These are phyloP conservation scores for Penicillium palitans DNA, from an alignment of 2,329 filamentous ascomycete species.

Conservation along the genomic window DNA sequence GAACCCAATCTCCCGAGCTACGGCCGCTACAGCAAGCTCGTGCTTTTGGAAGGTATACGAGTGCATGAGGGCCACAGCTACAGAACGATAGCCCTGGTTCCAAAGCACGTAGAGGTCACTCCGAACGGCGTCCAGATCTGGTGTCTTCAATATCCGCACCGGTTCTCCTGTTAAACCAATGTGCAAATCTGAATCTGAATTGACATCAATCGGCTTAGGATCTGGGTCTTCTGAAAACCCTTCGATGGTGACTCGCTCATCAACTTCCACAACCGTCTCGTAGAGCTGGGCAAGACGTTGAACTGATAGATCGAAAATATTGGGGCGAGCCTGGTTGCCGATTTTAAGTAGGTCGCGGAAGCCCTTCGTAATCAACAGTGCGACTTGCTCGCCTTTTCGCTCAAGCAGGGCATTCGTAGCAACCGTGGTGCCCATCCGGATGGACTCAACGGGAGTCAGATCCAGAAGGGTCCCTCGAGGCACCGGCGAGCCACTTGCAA, in stretches of 20 bases:
- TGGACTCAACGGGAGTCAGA: background rate
- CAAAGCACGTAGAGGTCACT: conserved; percentile 59
- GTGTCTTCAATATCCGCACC: conserved; percentile 64
- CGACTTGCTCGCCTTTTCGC: conserved; percentile 82
- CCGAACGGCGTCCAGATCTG: conserved; percentile 53
- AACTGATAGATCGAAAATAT: conserved; percentile 86
- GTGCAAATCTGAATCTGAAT: conserved; percentile 55
- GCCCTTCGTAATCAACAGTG: conserved; percentile 76
- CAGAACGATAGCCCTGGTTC: conserved; percentile 66
- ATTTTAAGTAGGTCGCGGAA: conserved; percentile 62
- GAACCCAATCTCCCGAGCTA: conserved; percentile 57
- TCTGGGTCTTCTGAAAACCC: conserved; percentile 60
- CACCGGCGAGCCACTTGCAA: background rate
- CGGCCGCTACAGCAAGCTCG: conserved; percentile 49
- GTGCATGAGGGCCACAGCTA: conserved; percentile 84
- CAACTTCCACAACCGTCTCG: conserved; percentile 73
- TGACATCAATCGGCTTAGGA: conserved; percentile 14
- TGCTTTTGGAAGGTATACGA: conserved; percentile 84
- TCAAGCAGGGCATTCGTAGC: conserved; percentile 86
- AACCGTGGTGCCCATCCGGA: conserved; percentile 91
- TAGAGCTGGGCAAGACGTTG: conserved; percentile 79
- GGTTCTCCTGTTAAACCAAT: conserved; percentile 50
- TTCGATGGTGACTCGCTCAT: conserved; percentile 65
- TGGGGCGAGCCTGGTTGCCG: conserved; percentile 81
- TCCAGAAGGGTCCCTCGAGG: background rate